Conservation (phyloP, 2,329 filamentous ascomycete species). For the Dactylellina sp. region DNA sequence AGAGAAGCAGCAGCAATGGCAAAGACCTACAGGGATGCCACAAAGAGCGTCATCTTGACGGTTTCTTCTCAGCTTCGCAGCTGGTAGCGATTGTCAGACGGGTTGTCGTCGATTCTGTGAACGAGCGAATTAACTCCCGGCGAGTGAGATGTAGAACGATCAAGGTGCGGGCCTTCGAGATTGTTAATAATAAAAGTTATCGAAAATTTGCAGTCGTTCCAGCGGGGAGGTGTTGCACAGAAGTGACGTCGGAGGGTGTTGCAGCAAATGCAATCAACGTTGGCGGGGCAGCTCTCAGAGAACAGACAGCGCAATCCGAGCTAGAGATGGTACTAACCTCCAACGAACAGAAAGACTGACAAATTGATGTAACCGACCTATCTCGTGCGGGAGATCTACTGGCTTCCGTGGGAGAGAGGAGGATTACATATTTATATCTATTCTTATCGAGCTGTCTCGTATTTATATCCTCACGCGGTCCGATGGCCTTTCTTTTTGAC, state of each 20-base stretch:
- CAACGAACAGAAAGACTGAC: not conserved
- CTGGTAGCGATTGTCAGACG: not conserved
- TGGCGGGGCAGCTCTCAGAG: not conserved
- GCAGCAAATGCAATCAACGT: too few species aligned
- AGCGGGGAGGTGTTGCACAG: slow-evolving; percentile 42
- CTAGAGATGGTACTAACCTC: too few species aligned
- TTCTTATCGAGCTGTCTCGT: not conserved
- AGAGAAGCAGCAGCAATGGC: slow-evolving; percentile 22
- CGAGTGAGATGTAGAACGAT: slow-evolving; percentile 1
- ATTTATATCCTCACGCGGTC: too few species aligned
- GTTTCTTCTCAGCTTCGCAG: slow-evolving; percentile 7
- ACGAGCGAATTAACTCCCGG: not conserved
- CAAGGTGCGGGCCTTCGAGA: slow-evolving; percentile 6
- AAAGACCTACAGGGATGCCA: slow-evolving; percentile 67
- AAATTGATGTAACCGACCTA: slow-evolving; percentile 1
- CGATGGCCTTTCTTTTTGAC: too few species aligned
- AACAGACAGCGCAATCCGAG: too few species aligned
- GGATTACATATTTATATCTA: too few species aligned
- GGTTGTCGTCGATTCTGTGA: slow-evolving; percentile 5
- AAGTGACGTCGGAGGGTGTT: slow-evolving; percentile 41
- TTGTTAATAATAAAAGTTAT: slow-evolving; percentile 10
- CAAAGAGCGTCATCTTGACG: slow-evolving; percentile 67
- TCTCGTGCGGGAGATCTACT: slow-evolving; percentile 15
- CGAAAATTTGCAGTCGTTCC: too few species aligned
- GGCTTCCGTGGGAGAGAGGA: not conserved